Percentiles rank a stretch among this genome's conserved stretches.
These are phyloP conservation scores for Cladosporium austrohemisphaericum DNA, from an alignment of 2,329 filamentous ascomycete species.

Conservation along the genomic window DNA sequence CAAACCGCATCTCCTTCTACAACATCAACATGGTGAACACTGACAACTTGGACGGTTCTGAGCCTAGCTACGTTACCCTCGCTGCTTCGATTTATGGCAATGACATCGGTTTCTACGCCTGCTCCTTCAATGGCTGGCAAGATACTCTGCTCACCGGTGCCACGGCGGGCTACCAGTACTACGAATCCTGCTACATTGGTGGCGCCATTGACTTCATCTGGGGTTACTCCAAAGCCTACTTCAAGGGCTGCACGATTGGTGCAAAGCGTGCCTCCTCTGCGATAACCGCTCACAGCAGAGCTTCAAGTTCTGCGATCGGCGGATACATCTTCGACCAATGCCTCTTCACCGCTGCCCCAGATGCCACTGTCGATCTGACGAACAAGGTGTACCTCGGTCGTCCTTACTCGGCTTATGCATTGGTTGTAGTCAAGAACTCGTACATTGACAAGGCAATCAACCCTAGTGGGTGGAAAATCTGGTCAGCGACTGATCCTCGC, in stretches of 20 bases:
- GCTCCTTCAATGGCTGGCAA: constrained; percentile 31
- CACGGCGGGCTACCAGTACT: constrained; percentile 40
- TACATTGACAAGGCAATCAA: constrained; percentile 23
- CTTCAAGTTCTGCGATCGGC: constrained; percentile 33
- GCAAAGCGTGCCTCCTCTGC: constrained; percentile 34
- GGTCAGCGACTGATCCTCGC: constrained; percentile 24
- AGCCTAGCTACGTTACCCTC: constrained; percentile 32
- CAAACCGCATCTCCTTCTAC: constrained; percentile 34
- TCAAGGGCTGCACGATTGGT: constrained; percentile 38
- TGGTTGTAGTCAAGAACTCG: constrained; percentile 25
- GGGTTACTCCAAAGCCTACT: constrained; percentile 44
- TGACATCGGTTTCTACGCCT: constrained; percentile 34
- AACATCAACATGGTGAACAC: constrained; percentile 35
- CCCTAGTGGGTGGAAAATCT: constrained; percentile 31
- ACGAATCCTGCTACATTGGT: constrained; percentile 35
- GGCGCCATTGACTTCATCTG: constrained; percentile 45
- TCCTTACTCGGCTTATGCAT: constrained; percentile 23
- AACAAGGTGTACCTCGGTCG: constrained; percentile 29
- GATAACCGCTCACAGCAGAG: constrained; percentile 40
- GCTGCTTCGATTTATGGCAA: constrained; percentile 32
- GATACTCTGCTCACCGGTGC: constrained; percentile 31
- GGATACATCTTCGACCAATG: constrained; percentile 37
- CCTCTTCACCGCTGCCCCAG: constrained; percentile 27
- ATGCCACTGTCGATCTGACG: constrained; percentile 32
- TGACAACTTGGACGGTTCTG: constrained; percentile 28